Conservation (phyloP, 78 protist species). For the Monosiga brevicollis region DNA sequence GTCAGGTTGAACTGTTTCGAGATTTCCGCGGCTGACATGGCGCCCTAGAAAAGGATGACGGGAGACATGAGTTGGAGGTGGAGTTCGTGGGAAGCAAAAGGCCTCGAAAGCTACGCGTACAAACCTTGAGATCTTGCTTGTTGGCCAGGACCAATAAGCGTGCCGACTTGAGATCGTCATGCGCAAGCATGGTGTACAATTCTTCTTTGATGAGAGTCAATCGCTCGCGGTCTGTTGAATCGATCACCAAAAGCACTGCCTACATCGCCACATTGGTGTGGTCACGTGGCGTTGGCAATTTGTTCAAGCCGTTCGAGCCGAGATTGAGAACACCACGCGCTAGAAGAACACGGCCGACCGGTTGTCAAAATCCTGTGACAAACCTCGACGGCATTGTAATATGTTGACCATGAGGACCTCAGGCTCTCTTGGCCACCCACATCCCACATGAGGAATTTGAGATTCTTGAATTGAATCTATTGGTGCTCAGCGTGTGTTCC, state of each 20-base stretch:
- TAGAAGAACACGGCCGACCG: not conserved
- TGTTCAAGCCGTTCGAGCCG: not conserved
- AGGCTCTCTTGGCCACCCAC: conserved; percentile 66
- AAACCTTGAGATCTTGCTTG: conserved; percentile 19
- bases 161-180: conserved; percentile 22
- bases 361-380: not conserved
- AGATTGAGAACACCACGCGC: not conserved
- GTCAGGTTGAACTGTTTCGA: conserved; percentile 39
- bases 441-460: conserved; percentile 69
- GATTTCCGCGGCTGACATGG: conserved; percentile 65
- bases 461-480: conserved; percentile 47
- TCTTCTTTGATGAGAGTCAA: conserved; percentile 46
- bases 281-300: too few relatives aligned
- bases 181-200: conserved; percentile 47
- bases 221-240: conserved; percentile 63
- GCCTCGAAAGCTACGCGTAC: too few relatives aligned
- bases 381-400: conserved; percentile 51
- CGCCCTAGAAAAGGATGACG: conserved; percentile 49
- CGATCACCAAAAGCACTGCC: conserved; percentile 69
- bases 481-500: too few relatives aligned
- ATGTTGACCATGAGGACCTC: conserved; percentile 64
- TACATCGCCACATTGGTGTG: not conserved
- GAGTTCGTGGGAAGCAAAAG: too few relatives aligned
- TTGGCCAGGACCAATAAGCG: too few relatives aligned
- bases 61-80: too few relatives aligned